Evolutionary conservation across 2,329 filamentous ascomycete genomes (phyloP).

Genomic region (Coleophoma eucalyptorum): DNA sequence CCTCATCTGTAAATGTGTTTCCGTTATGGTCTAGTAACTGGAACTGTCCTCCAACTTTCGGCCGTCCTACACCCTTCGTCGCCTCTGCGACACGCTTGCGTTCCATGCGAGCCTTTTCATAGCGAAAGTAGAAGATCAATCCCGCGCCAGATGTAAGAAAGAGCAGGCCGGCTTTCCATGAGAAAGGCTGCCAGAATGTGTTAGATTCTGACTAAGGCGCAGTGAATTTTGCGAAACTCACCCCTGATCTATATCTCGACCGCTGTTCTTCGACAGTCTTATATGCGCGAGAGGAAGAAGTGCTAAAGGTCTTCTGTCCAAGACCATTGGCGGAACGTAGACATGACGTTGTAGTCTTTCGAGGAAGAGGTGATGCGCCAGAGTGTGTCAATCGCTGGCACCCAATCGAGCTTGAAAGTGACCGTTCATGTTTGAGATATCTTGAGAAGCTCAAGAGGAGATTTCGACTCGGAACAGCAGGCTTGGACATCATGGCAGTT

Average conservation of each 20-base stretch:
- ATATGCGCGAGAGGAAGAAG: constrained; percentile 12
- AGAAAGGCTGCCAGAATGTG: constrained; percentile 68
- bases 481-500: constrained; percentile 16
- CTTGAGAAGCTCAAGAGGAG: constrained; percentile 17
- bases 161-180: constrained; percentile 82
- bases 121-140: constrained; percentile 86
- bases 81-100: constrained; percentile 85
- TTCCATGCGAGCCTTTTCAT: constrained; percentile 88
- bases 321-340: neutral
- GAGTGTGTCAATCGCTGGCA: constrained; percentile 9
- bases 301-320: constrained; percentile 11
- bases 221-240: constrained; percentile 9
- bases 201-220: neutral
- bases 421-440: constrained; percentile 5
- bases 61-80: constrained; percentile 86
- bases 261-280: constrained; percentile 28
- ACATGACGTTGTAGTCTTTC: constrained; percentile 1
- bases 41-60: constrained; percentile 90
- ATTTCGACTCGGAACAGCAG: constrained; percentile 16
- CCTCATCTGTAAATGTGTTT: constrained; percentile 69
- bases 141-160: constrained; percentile 77
- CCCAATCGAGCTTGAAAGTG: constrained; percentile 1
- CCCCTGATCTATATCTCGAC: constrained; percentile 24
- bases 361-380: neutral
- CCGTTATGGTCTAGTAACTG: constrained; percentile 79